A percentile compares a stretch with the other conserved stretches of the same genome.
These are phyloP conservation scores for Pythium brachiatum DNA, from an alignment of 352 stramenopile species.

Conservation along the genomic window DNA sequence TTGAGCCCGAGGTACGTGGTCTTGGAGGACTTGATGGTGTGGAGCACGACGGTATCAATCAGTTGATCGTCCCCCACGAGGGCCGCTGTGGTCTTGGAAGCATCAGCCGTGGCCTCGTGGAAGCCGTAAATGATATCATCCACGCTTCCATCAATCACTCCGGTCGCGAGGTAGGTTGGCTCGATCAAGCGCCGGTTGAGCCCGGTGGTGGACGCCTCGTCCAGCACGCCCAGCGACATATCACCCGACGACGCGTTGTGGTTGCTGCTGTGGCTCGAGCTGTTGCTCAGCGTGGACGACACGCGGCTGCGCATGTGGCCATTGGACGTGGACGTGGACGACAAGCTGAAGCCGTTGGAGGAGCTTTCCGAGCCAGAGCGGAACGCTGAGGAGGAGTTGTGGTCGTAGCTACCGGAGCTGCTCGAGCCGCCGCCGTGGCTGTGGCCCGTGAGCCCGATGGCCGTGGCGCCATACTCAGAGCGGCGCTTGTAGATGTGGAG, in stretches of 20 bases:
- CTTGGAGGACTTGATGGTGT: slow-evolving; percentile 49
- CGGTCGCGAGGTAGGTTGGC: slow-evolving; percentile 18
- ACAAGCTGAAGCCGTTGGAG: slow-evolving; percentile 3
- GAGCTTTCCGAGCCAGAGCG: slow-evolving; percentile 12
- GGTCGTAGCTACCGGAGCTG: slow-evolving; percentile 3
- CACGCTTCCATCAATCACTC: slow-evolving; percentile 25
- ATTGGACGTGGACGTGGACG: slow-evolving; percentile 3
- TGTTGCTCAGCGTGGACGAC: slow-evolving; percentile 2
- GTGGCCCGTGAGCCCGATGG: slow-evolving; percentile 24
- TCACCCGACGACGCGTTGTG: neutral
- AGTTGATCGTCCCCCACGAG: slow-evolving; percentile 55
- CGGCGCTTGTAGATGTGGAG: slow-evolving; percentile 52
- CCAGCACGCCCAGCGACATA: neutral
- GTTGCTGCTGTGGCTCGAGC: slow-evolving; percentile 8
- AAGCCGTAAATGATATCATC: slow-evolving; percentile 27
- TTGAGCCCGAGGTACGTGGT: slow-evolving; percentile 68
- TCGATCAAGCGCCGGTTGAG: slow-evolving; percentile 11
- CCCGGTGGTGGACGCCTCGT: neutral
- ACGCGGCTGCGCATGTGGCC: slow-evolving; percentile 1
- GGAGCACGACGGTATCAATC: slow-evolving; percentile 61
- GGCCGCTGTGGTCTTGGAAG: slow-evolving; percentile 29
- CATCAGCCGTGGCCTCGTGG: slow-evolving; percentile 19
- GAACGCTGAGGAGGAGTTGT: slow-evolving; percentile 8
- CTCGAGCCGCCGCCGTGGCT: neutral
- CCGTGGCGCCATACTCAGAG: slow-evolving; percentile 25